Percentiles rank a stretch among this genome's conserved stretches.
Conservation (phyloP, 805 yeast genomes). For the Sugiyamaella qingdaonensis region DNA sequence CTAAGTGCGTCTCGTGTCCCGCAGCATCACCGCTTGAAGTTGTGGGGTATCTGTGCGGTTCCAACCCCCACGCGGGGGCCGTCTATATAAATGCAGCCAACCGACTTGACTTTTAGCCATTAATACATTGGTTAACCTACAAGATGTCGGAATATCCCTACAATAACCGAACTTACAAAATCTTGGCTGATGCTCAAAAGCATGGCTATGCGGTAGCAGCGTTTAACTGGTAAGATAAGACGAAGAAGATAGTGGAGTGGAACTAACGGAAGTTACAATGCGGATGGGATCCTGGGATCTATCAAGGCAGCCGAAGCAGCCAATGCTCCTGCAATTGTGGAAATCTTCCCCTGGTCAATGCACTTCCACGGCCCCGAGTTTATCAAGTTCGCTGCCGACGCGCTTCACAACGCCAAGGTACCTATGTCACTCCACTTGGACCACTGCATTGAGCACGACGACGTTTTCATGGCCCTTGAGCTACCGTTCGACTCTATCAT, state of each 20-base stretch:
- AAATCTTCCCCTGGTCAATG: conserved; percentile 39
- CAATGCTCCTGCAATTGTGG: conserved; percentile 34
- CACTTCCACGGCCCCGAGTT: conserved; percentile 33
- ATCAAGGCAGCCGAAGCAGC: conserved; percentile 36
- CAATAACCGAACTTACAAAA: conserved; percentile 30
- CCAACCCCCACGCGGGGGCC: not conserved
- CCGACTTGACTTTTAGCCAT: not conserved
- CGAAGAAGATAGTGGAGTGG: no score
- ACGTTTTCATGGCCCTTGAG: conserved; percentile 32
- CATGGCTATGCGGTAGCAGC: conserved; percentile 35
- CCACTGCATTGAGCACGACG: conserved; percentile 34
- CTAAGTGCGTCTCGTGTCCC: no score
- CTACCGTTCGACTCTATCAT: conserved; percentile 39
- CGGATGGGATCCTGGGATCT: conserved; percentile 36
- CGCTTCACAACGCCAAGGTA: conserved; percentile 32
- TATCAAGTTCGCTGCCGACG: conserved; percentile 27
- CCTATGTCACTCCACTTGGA: conserved; percentile 38
- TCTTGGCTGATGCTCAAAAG: conserved; percentile 32
- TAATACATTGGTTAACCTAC: not conserved
- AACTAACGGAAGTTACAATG: conserved; percentile 25
- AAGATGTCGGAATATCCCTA: not conserved
- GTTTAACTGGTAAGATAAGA: conserved; percentile 27
- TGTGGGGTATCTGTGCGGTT: no score
- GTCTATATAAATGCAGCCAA: not conserved
- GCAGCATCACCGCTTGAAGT: no score